A percentile compares a stretch with the other conserved stretches of the same genome.
These are phyloP conservation scores for Fistulinella prunicolor DNA, from an alignment of 768 basidiomycete genomes.

Conservation along the genomic window DNA sequence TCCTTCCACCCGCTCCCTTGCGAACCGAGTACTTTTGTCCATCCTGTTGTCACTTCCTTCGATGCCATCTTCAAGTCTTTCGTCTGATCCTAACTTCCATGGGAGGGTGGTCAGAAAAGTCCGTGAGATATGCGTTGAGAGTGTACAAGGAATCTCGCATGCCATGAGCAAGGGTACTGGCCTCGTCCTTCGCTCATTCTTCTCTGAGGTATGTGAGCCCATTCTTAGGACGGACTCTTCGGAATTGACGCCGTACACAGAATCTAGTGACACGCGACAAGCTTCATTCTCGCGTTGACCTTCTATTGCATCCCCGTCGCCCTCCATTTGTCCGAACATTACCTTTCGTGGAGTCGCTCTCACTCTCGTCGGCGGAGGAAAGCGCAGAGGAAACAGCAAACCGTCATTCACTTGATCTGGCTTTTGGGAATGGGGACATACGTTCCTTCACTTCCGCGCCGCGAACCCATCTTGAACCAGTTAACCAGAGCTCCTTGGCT, in stretches of 20 bases:
- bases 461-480: background rate
- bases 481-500: background rate
- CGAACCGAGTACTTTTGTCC: conserved; percentile 55
- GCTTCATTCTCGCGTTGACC: conserved; percentile 45
- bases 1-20: conserved; percentile 54
- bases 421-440: conserved; percentile 9
- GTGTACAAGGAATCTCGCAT: conserved; percentile 53
- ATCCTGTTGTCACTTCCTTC: conserved; percentile 55
- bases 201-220: conserved; percentile 30
- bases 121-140: conserved; percentile 44
- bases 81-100: conserved; percentile 50
- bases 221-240: background rate
- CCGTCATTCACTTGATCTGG: conserved; percentile 42
- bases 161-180: conserved; percentile 60
- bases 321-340: conserved; percentile 71
- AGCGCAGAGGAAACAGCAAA: conserved; percentile 55
- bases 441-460: background rate
- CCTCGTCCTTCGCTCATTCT: conserved; percentile 47
- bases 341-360: conserved; percentile 58
- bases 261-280: conserved; percentile 12
- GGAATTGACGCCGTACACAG: conserved; percentile 12
- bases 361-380: conserved; percentile 63
- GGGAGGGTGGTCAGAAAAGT: conserved; percentile 43
- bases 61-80: conserved; percentile 53
- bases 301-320: conserved; percentile 74